These are phyloP conservation scores for Flaveria linearis DNA, from an alignment of 129 eudicot species.

Conservation along the genomic window DNA sequence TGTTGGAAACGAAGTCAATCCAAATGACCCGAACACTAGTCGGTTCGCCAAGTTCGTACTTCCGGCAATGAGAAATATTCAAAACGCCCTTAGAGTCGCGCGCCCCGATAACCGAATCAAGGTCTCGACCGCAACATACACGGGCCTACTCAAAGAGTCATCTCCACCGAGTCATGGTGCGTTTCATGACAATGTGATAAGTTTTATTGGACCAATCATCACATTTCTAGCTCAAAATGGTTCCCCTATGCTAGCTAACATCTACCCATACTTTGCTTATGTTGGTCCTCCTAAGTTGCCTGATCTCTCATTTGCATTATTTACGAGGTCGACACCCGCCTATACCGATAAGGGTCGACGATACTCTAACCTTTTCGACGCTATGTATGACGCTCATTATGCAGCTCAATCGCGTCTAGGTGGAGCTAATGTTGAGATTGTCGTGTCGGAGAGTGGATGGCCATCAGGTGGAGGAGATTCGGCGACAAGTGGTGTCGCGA, in stretches of 20 bases:
- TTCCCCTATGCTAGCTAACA: constrained; percentile 49
- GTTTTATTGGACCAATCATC: constrained; percentile 37
- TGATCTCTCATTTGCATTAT: constrained; percentile 40
- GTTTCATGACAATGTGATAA: not conserved
- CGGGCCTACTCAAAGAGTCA: constrained; percentile 10
- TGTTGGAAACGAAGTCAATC: constrained; percentile 44
- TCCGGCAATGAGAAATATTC: constrained; percentile 39
- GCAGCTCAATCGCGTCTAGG: constrained; percentile 43
- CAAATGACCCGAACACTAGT: not conserved
- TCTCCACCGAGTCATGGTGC: constrained; percentile 40
- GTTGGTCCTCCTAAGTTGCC: not conserved
- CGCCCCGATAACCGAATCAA: constrained; percentile 25
- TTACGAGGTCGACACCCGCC: constrained; percentile 29
- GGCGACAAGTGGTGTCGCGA: constrained; percentile 31
- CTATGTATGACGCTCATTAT: constrained; percentile 43
- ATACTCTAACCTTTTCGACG: constrained; percentile 53
- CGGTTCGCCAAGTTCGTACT: constrained; percentile 16
- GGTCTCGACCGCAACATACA: constrained; percentile 46
- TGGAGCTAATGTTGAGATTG: constrained; percentile 32
- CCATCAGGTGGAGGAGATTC: constrained; percentile 33
- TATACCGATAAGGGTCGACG: not conserved
- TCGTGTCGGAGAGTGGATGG: constrained; percentile 71
- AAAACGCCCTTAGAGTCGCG: constrained; percentile 5
- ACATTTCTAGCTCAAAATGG: constrained; percentile 27
- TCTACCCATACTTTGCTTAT: constrained; percentile 55